phyloP scores from a whole-genome alignment of 106 monocot species.

The Dactylorhiza incarnata region DNA sequence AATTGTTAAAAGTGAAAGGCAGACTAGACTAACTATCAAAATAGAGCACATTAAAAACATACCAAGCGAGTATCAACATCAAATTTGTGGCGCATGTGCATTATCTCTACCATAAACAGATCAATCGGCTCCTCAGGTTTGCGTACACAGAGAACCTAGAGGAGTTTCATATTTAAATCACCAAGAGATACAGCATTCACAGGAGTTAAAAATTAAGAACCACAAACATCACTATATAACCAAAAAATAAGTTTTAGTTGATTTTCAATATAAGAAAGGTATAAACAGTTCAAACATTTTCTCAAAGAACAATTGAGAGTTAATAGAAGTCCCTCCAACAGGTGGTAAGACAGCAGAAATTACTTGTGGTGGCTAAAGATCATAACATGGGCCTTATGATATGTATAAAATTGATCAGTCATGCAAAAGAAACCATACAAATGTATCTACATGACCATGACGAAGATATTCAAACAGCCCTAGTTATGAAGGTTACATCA shows the following conservation, averaged over 20 bases:
- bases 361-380: neutral
- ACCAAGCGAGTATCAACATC: conserved; percentile 95
- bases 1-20: neutral
- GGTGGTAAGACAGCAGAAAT: neutral
- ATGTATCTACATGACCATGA: too few relatives aligned
- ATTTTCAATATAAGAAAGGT: neutral
- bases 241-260: neutral
- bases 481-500: neutral
- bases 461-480: too few relatives aligned
- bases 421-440: neutral
- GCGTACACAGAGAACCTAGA: conserved; percentile 77
- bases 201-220: neutral
- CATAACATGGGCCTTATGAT: neutral
- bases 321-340: neutral
- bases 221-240: neutral
- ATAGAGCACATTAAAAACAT: conserved; percentile 15
- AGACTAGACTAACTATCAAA: neutral
- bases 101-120: conserved; percentile 99
- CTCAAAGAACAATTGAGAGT: neutral
- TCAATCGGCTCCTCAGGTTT: conserved; percentile 92
- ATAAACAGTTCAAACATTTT: neutral
- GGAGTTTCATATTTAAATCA: conserved; percentile 3
- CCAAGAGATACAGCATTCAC: neutral
- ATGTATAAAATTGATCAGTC: neutral
- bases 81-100: conserved; percentile 99